These are phyloP conservation scores for Trypethelium eluteriae DNA, from an alignment of 495 filamentous ascomycete species.

Conservation along the genomic window DNA sequence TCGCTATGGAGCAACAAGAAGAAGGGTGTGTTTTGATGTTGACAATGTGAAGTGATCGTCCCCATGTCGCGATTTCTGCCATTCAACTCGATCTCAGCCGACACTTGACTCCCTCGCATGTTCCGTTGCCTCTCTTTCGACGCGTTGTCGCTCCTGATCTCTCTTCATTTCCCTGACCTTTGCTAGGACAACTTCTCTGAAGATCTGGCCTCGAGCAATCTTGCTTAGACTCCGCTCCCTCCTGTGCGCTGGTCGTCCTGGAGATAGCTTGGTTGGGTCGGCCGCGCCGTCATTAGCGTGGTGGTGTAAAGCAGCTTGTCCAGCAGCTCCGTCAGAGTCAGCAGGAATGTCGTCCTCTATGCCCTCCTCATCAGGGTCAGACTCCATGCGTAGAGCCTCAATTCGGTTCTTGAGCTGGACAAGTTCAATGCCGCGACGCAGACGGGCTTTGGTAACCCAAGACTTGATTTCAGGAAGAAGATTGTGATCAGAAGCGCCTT, in stretches of 20 bases:
- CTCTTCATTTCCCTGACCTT: constrained; percentile 87
- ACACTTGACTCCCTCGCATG: not conserved
- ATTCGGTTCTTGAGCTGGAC: constrained; percentile 97
- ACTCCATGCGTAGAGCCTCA: constrained; percentile 91
- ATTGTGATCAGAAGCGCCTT: constrained; percentile 88
- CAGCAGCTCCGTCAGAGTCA: constrained; percentile 42
- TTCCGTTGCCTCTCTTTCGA: constrained; percentile 29
- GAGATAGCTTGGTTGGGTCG: constrained; percentile 14
- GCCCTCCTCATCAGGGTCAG: constrained; percentile 73
- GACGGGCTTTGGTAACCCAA: constrained; percentile 82
- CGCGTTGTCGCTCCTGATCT: constrained; percentile 51
- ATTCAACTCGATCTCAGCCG: not conserved
- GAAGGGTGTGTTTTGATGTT: not conserved
- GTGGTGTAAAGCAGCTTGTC: constrained; percentile 28
- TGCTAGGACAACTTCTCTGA: constrained; percentile 93
- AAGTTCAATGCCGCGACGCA: constrained; percentile 90
- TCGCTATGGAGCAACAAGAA: constrained; percentile 3
- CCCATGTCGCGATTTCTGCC: not conserved
- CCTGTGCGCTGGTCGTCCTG: constrained; percentile 28
- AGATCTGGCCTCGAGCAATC: constrained; percentile 81
- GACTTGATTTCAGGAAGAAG: constrained; percentile 94
- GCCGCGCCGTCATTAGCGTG: constrained; percentile 19
- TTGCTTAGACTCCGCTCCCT: constrained; percentile 63
- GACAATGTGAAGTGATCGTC: not conserved
- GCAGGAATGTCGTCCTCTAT: constrained; percentile 55